Percentiles rank a stretch among this genome's conserved stretches.
These are phyloP conservation scores for Erucastrum elatum DNA, from an alignment of 345 rosid species.

Conservation along the genomic window DNA sequence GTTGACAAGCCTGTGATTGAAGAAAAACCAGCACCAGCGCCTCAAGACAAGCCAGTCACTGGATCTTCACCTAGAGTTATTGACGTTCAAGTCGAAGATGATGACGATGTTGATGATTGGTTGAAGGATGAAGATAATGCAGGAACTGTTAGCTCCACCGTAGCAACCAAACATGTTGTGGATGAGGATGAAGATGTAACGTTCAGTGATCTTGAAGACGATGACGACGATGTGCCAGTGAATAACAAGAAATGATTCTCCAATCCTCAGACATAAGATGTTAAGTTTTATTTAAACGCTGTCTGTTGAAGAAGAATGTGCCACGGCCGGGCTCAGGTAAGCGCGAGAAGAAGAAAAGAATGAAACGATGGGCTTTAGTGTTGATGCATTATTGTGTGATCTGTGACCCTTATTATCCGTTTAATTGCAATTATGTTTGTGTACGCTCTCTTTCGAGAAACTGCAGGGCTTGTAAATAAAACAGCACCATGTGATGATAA, in stretches of 20 bases:
- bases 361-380: conserved; percentile 68
- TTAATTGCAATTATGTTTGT: conserved; percentile 28
- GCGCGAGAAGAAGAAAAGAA: conserved; percentile 51
- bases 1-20: conserved; percentile 66
- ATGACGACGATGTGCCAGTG: conserved; percentile 46
- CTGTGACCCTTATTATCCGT: conserved; percentile 9
- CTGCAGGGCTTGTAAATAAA: conserved; percentile 26
- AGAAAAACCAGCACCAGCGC: conserved; percentile 52
- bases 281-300: neutral
- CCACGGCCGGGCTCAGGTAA: conserved; percentile 43
- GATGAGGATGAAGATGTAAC: conserved; percentile 90
- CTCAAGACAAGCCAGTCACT: conserved; percentile 18
- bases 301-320: conserved; percentile 29
- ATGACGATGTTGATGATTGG: conserved; percentile 67
- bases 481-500: conserved; percentile 6
- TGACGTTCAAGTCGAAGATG: conserved; percentile 36
- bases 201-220: conserved; percentile 93
- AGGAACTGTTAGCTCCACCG: conserved; percentile 47
- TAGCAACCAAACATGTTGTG: conserved; percentile 41
- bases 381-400: conserved; percentile 40
- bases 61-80: conserved; percentile 40
- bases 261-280: conserved; percentile 1
- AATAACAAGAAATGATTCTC: conserved; percentile 42
- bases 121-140: conserved; percentile 66
- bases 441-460: conserved; percentile 1